Evolutionary conservation across 768 basidiomycete species (phyloP), one percentile per base, ranked within the genome.

Genomic region (Boletales sp.): DNA sequence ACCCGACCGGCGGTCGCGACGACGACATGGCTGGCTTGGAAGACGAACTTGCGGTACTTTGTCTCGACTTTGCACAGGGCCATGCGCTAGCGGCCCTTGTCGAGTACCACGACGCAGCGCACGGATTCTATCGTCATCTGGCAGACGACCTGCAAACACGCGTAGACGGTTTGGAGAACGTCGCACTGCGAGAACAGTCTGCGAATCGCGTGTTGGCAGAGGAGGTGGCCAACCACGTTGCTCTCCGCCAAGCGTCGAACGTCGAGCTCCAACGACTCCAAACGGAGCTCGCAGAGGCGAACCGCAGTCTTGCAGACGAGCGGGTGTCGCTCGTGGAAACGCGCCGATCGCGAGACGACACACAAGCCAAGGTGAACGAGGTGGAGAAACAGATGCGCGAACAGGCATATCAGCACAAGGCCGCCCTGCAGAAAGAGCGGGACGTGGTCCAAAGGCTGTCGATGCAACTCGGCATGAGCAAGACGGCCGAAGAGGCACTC

Each of bases 401-500:
- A 13, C 68, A 73, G 18, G 54, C 55, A 2, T 67, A 65, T 8
- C 66, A 65, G 40, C 61, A 74, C 48, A 69, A 74, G 47, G 54
- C 56, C 6, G 58, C 67, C 0, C 46, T 80, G 53, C 72, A 74
- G 50, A 78, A 73, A 50, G 80, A 82, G 44, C 73, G 69, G 36
- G 73, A 81, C 24, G 54, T 70, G 0, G 60, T 71, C 9, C 75
- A 80, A 50, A 72, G 78, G 19, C 65, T 87, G 34, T 74, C 76
- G 0, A 63, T 64, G 14, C 72, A 79, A 6, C 62, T 84, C 31
- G 76, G 81, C 53, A 79, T 80, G 67, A 74, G 69, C 52, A 77
- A 81, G 55, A 76, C 77, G 53, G 81, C 84, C 5, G 88, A 93
- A 62, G 82, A 83, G 30, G 79, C 76, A 5, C 72, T 94, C 46